Percentiles rank a stretch among this genome's conserved stretches.
These are phyloP conservation scores for Pleurotus citrinopileatus DNA, from an alignment of 768 basidiomycete genomes.

Conservation along the genomic window DNA sequence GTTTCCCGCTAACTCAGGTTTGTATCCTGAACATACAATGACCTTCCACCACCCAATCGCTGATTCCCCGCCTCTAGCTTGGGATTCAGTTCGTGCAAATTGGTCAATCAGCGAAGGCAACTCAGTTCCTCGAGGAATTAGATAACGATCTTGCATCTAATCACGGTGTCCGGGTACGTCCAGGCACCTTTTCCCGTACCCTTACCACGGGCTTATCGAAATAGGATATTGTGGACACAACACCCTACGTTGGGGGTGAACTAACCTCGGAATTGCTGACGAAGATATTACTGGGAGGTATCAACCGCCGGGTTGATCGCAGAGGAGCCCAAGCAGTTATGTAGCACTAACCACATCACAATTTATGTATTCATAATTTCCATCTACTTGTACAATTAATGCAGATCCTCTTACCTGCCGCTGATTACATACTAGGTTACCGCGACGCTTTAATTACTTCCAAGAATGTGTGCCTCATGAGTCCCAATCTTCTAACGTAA, in stretches of 20 bases:
- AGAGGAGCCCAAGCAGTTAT: conserved; percentile 13
- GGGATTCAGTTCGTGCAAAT: conserved; percentile 77
- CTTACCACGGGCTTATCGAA: background rate
- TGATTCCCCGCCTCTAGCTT: conserved; percentile 32
- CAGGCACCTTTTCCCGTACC: background rate
- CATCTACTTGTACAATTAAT: background rate
- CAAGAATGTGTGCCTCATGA: conserved; percentile 23
- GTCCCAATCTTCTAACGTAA: conserved; percentile 81
- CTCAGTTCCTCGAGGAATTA: conserved; percentile 44
- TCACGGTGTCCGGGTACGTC: conserved; percentile 43
- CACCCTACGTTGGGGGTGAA: conserved; percentile 42
- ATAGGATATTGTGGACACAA: conserved; percentile 73
- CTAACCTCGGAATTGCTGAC: conserved; percentile 47
- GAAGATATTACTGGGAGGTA: conserved; percentile 66
- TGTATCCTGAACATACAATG: background rate
- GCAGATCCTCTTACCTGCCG: background rate
- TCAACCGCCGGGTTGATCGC: conserved; percentile 43
- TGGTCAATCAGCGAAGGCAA: conserved; percentile 41
- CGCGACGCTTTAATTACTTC: background rate
- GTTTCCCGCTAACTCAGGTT: conserved; percentile 54
- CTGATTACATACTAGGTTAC: background rate
- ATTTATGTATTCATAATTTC: background rate
- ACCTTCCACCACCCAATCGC: background rate
- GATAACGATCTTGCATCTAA: conserved; percentile 51
- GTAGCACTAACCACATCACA: background rate